These are phyloP conservation scores for Zasmidium citrigriseum DNA, from an alignment of 2,329 filamentous ascomycete genomes.

Conservation along the genomic window DNA sequence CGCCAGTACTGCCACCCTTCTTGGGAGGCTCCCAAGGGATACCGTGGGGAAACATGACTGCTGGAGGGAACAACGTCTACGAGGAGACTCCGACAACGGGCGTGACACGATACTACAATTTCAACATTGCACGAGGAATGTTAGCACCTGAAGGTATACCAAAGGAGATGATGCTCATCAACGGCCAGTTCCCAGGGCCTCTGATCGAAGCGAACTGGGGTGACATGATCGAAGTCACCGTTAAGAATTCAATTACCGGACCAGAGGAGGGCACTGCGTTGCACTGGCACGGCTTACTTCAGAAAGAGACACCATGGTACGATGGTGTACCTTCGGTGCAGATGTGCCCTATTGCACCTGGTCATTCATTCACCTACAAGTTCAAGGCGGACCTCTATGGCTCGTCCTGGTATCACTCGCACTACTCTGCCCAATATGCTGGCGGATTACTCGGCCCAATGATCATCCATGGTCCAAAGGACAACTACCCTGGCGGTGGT, in stretches of 20 bases:
- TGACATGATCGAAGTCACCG: constrained; percentile 36
- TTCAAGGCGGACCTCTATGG: constrained; percentile 44
- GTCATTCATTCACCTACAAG: constrained; percentile 40
- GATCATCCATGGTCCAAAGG: constrained; percentile 34
- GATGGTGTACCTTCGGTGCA: constrained; percentile 46
- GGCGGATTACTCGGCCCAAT: constrained; percentile 35
- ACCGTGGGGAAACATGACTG: constrained; percentile 32
- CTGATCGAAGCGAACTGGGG: constrained; percentile 40
- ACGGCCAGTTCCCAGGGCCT: constrained; percentile 29
- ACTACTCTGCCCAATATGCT: constrained; percentile 37
- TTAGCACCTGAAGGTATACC: constrained; percentile 28
- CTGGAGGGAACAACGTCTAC: constrained; percentile 28
- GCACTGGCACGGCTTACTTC: constrained; percentile 45
- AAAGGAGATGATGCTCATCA: constrained; percentile 22
- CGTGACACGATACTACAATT: constrained; percentile 29
- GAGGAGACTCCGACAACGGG: constrained; percentile 27
- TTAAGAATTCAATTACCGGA: constrained; percentile 31
- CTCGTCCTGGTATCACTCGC: constrained; percentile 39
- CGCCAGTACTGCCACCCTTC: constrained; percentile 15
- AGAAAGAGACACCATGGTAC: constrained; percentile 38
- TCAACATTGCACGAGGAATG: constrained; percentile 21
- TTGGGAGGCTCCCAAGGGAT: constrained; percentile 22
- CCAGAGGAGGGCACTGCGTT: constrained; percentile 38
- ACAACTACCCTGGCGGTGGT: constrained; percentile 29
- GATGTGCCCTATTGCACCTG: constrained; percentile 45